Evolutionary conservation across 2,329 filamentous ascomycete species (phyloP).

Genomic region (Pseudonectria buxi): DNA sequence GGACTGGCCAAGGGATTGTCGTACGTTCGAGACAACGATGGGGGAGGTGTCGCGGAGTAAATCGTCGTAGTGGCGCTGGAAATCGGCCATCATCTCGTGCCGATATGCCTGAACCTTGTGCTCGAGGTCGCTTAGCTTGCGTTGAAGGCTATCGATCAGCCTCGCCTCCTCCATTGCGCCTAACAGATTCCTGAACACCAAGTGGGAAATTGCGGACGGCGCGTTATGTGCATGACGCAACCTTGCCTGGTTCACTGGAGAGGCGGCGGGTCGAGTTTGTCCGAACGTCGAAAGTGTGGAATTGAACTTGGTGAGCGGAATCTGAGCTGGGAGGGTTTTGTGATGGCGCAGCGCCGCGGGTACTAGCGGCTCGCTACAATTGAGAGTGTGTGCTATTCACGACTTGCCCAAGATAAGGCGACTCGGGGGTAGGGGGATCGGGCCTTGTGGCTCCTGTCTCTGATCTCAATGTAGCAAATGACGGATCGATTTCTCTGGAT

Average conservation of each 20-base stretch:
- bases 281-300: no score
- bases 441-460: no score
- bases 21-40: constrained; percentile 40
- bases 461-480: no score
- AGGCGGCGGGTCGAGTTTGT: neutral
- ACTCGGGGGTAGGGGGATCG: no score
- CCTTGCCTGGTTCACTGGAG: constrained; percentile 15
- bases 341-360: constrained; percentile 1
- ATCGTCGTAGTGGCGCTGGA: constrained; percentile 45
- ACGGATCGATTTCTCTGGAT: no score
- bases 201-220: constrained; percentile 22
- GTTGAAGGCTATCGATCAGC: constrained; percentile 45
- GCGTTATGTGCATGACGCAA: constrained; percentile 33
- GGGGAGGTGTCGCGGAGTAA: constrained; percentile 42
- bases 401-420: no score
- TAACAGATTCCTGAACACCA: constrained; percentile 26
- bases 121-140: constrained; percentile 50
- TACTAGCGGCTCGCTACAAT: neutral
- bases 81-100: constrained; percentile 50
- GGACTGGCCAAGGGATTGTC: constrained; percentile 39
- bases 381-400: no score
- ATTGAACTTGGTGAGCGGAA: neutral
- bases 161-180: constrained; percentile 34
- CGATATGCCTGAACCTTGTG: constrained; percentile 50
- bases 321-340: neutral